These are phyloP conservation scores for Bryoglossum gracile DNA, from an alignment of 495 filamentous ascomycete species.

Conservation along the genomic window DNA sequence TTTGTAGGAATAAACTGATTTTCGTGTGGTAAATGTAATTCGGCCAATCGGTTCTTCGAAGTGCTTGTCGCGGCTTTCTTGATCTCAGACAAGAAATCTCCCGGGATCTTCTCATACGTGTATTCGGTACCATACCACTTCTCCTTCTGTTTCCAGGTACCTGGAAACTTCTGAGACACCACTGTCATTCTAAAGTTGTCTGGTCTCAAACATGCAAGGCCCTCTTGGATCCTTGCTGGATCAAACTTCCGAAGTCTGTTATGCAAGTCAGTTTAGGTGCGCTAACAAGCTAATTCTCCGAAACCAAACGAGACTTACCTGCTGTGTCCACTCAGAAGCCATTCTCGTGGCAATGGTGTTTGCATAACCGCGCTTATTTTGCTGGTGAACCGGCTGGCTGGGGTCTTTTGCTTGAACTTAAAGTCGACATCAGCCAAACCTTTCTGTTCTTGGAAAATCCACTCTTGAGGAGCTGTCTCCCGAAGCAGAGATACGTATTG, in stretches of 20 bases:
- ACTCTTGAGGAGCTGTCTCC: slow-evolving; percentile 74
- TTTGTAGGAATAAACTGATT: slow-evolving; percentile 97
- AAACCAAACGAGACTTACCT: slow-evolving; percentile 19
- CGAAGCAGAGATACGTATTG: slow-evolving; percentile 87
- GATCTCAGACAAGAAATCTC: slow-evolving; percentile 64
- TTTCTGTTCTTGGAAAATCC: slow-evolving; percentile 90
- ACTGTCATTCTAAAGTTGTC: slow-evolving; percentile 85
- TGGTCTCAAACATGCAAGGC: slow-evolving; percentile 64
- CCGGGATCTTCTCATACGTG: slow-evolving; percentile 71
- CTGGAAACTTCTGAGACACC: slow-evolving; percentile 74
- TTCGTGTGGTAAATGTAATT: slow-evolving; percentile 80
- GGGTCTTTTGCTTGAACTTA: slow-evolving; percentile 86
- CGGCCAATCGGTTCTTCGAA: slow-evolving; percentile 50
- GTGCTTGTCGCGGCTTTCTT: slow-evolving; percentile 52
- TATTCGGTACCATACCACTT: slow-evolving; percentile 99
- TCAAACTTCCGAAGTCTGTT: slow-evolving; percentile 67
- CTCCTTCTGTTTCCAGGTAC: slow-evolving; percentile 81
- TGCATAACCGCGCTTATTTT: slow-evolving; percentile 81
- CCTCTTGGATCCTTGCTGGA: slow-evolving; percentile 64
- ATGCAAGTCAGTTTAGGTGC: slow-evolving; percentile 23
- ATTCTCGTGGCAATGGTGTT: slow-evolving; percentile 74
- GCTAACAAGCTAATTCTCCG: not conserved
- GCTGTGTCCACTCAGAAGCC: slow-evolving; percentile 70
- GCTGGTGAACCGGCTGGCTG: slow-evolving; percentile 81
- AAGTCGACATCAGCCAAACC: slow-evolving; percentile 88